Base-by-base conservation (phyloP, 345 rosid species). In the Populus pruinosa region DNA sequence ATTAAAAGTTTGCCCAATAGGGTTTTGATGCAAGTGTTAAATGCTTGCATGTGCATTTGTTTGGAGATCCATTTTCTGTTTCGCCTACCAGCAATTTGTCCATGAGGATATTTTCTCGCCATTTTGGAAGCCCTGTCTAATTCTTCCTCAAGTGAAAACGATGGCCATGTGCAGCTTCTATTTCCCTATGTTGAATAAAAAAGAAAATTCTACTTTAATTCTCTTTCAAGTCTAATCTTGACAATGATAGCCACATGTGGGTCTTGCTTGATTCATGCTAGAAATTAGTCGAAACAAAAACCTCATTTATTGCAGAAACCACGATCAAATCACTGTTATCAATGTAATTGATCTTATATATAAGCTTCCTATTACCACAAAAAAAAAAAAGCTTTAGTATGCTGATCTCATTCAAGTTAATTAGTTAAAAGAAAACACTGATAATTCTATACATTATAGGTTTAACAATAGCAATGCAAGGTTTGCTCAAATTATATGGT, bases 141-240 rank as follows among this genome's bases (percentile, higher is more conserved):
- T 5, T 47, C 33, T 20, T 80, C 29, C 27, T 70, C 12, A 11
- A 49, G n/a, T 68, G 85, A 82, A 61, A 79, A 74, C 69, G 85
- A 82, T 59, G 29, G 80, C 68, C 82, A 79, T 27, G 80, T 79
- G 82, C 38, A 62, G 47, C 9, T 35, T 47, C 13, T 27, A 67
- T 69, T 31, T 8, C 20, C 13, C 23, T 33, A 47, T 23, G 64
- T 27, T 10, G 21, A 69, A 3, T 31, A 39, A 68, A 39, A 55
- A 8, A 21, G 67, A 35, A 68, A 71, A 72, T 68, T 39, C 68
- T 31, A 36, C 18, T 25, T 80, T 69, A 69, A 63, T 17, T 64
- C 44, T 31, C 29, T 35, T 62, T 39, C 43, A 66, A 75, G 70
- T n/a, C 56, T 31, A 35, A 11, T 47, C 53, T 18, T 77, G 81